Base-by-base conservation (phyloP, 2,329 filamentous ascomycete species). In the Dendrostoma leiphaemia region DNA sequence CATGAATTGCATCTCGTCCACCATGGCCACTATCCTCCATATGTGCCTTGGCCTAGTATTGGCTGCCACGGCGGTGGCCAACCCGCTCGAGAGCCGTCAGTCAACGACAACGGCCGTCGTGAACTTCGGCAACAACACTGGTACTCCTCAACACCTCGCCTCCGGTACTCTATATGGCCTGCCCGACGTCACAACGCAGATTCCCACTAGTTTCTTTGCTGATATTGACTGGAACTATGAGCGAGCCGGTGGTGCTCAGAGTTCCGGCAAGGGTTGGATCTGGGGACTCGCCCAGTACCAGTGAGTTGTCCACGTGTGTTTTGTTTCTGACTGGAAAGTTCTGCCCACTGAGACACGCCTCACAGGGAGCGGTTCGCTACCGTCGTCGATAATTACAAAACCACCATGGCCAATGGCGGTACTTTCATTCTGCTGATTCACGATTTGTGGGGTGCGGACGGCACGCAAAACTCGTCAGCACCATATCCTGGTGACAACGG, bases 361-460 rank as follows among this genome's bases (percentile, higher is more conserved):
- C 8, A n/a, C 12, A 54, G 53, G 37, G 24, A 38, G 8, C 74
- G 76, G 4, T 72, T 80, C 52, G 56, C 70, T 4, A 76, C 74
- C 0, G 69, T 71, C 2, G 59, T 77, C 5, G 71, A 68, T 21
- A 78, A 80, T 54, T 80, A 79, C 60, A 53, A 64, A 2, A 76
- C 73, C 1, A 65, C 71, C 1, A 67, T 72, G 35, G 68, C 75
- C 41, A 69, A 75, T 23, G 70, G 67, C 5, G 76, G 68, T 4
- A 59, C 64, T 6, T 79, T 79, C 40, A 75, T 77, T 44, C 62
- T 77, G n/a, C 65, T 79, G 1, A 67, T 71, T 0, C 74, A 75
- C 51, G 76, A 77, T 48, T 56, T 75, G 4, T 80, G 76, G 76
- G 77, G 77, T 7, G 72, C 75, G 0, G 75, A 80, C 59, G 69